These are phyloP conservation scores for Botrytis fabae DNA, from an alignment of 2,329 filamentous ascomycete genomes.

Conservation along the genomic window DNA sequence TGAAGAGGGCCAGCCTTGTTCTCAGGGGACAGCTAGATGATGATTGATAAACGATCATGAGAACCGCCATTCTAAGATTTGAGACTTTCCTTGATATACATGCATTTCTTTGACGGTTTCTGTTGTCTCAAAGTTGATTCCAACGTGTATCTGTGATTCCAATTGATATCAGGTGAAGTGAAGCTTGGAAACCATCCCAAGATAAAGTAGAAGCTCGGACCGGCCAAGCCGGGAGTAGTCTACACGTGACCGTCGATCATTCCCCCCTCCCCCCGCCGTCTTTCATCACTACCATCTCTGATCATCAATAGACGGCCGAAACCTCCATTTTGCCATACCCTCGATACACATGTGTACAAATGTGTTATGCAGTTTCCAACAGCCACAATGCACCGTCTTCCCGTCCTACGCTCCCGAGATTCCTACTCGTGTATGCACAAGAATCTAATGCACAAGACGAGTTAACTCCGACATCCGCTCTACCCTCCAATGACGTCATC, in stretches of 20 bases:
- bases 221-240: neutral
- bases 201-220: neutral
- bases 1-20: neutral
- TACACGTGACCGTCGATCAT: conserved; percentile 9
- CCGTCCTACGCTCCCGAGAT: neutral
- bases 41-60: no score
- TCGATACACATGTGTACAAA: neutral
- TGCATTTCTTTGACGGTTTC: no score
- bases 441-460: neutral
- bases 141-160: neutral
- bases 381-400: no score
- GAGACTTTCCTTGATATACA: no score
- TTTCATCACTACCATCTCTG: neutral
- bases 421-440: neutral
- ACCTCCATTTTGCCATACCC: no score
- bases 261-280: neutral
- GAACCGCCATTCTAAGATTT: no score
- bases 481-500: conserved; percentile 6
- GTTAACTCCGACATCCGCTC: conserved; percentile 7
- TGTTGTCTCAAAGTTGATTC: neutral
- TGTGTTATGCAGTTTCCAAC: no score
- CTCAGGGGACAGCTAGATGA: neutral
- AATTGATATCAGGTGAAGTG: neutral
- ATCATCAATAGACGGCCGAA: neutral
- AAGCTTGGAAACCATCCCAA: neutral